phyloP scores from a whole-genome alignment of 352 stramenopile genomes.

The Phytophthora pseudosyringae region DNA sequence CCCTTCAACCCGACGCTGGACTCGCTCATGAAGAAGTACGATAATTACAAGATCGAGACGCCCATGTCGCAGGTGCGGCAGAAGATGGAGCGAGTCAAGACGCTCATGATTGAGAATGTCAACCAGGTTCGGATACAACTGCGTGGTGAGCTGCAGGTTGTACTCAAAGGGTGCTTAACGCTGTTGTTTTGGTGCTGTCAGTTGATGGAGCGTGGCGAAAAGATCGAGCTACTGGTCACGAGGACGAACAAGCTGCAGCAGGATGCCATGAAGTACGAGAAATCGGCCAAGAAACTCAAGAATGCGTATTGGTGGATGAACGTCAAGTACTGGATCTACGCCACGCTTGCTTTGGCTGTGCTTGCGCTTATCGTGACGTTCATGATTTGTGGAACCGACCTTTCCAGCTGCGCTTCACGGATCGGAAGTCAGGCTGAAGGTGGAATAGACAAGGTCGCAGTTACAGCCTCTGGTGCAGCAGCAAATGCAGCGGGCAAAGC shows the following conservation, averaged over 20 bases:
- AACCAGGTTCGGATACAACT: constrained; percentile 58
- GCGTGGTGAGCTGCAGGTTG: neutral
- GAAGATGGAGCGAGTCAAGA: constrained; percentile 98
- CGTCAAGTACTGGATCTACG: constrained; percentile 78
- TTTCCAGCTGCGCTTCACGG: constrained; percentile 61
- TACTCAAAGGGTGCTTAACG: neutral
- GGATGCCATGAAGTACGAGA: constrained; percentile 97
- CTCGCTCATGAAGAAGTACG: constrained; percentile 84
- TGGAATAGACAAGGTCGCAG: constrained; percentile 40
- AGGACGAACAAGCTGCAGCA: constrained; percentile 95
- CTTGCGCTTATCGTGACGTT: constrained; percentile 73
- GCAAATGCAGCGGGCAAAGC: constrained; percentile 27
- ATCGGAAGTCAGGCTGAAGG: constrained; percentile 42
- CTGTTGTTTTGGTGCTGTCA: constrained; percentile 4
- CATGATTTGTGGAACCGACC: constrained; percentile 78
- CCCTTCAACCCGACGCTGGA: constrained; percentile 68
- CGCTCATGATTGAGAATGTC: constrained; percentile 99
- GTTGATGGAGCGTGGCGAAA: constrained; percentile 98
- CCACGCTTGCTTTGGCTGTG: constrained; percentile 55
- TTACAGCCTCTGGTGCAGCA: constrained; percentile 18
- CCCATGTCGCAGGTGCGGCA: constrained; percentile 83
- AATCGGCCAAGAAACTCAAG: constrained; percentile 92
- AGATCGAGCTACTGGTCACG: constrained; percentile 94
- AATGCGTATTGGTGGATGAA: constrained; percentile 91
- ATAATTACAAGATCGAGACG: constrained; percentile 85